Base-by-base conservation (phyloP, 192 early-diverging fungal genomes). In the Gigaspora rosea region DNA sequence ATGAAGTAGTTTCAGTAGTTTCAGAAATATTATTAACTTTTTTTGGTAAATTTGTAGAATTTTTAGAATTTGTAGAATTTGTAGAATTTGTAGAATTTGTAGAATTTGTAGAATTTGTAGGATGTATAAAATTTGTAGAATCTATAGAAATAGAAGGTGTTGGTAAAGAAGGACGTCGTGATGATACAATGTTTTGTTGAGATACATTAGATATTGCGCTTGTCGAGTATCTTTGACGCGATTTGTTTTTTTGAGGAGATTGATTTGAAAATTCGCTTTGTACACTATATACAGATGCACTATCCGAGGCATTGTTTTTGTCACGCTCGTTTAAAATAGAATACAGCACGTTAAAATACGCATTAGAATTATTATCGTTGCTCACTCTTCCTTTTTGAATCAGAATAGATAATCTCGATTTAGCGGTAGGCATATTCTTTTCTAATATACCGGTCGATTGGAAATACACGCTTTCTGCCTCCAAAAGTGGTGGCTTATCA, bases 401-500 rank as follows among this genome's bases (percentile, higher is more conserved):
- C 9, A 75, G 13, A 20, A 75, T 22, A 7, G 58, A 63, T 35
- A 75, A 36, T 52, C 73, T 47, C 5, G 73, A 75, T 65, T 75
- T 75, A 33, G 73, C 73, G 20, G 61, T 48, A 50, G 20, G 41
- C 8, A n/a, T 47, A 48, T 35, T 50, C 27, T 64, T 75, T 16
- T 65, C 73, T 48, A 75, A 47, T 33, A 75, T 75, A 13, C 47
- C 52, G 49, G 48, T 75, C 10, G 73, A 61, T 8, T 50, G 73
- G 18, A 75, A 22, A n/a, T 66, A n/a, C n/a, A 75, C 22, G 50
- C 73, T 75, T 41, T 62, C 56, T 33, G 73, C 36, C 20, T 75
- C 73, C 16, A 47, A 48, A 61, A 75, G 50, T 50, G 73, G 35
- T 27, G 73, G 46, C 15, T 20, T 75, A 50, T 65, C 47, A 62